Evolutionary conservation across 2,329 filamentous ascomycete genomes (phyloP).

Genomic region (Colletotrichum lini): DNA sequence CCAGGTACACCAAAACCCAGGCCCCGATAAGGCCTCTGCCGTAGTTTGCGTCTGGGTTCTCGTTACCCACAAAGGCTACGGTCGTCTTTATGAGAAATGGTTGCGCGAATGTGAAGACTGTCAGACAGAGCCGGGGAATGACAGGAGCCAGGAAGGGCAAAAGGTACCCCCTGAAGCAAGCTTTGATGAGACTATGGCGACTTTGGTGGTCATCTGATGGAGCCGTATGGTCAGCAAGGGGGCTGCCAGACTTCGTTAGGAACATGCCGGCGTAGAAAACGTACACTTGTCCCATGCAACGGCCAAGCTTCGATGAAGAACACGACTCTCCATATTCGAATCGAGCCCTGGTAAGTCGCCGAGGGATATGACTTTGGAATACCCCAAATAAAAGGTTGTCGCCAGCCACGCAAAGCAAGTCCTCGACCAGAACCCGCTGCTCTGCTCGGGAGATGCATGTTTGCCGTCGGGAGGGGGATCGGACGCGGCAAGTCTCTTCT

Average conservation of each 20-base stretch:
- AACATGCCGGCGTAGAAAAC: background rate
- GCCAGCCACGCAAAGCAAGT: constrained; percentile 38
- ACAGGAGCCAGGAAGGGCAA: constrained; percentile 43
- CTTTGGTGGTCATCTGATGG: constrained; percentile 41
- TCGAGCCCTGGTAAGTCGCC: constrained; percentile 25
- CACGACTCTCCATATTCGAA: background rate
- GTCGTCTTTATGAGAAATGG: constrained; percentile 50
- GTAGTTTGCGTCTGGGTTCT: constrained; percentile 35
- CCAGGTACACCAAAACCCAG: constrained; percentile 50
- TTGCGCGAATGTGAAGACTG: constrained; percentile 50
- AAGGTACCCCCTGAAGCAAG: constrained; percentile 42
- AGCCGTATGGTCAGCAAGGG: too few species aligned
- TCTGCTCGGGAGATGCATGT: background rate
- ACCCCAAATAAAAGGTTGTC: constrained; percentile 16
- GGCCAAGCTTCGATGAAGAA: constrained; percentile 5
- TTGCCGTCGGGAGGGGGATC: background rate
- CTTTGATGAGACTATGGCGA: constrained; percentile 39
- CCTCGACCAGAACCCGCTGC: constrained; percentile 32
- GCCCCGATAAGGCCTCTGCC: constrained; percentile 50
- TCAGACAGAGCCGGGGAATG: constrained; percentile 47
- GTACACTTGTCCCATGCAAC: constrained; percentile 43
- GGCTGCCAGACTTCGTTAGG: too few species aligned
- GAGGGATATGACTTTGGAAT: constrained; percentile 22
- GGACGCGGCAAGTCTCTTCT: background rate
- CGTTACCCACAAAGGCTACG: constrained; percentile 43